Conservation (phyloP, 2,329 filamentous ascomycete species). For the Hypoxylon sp. region DNA sequence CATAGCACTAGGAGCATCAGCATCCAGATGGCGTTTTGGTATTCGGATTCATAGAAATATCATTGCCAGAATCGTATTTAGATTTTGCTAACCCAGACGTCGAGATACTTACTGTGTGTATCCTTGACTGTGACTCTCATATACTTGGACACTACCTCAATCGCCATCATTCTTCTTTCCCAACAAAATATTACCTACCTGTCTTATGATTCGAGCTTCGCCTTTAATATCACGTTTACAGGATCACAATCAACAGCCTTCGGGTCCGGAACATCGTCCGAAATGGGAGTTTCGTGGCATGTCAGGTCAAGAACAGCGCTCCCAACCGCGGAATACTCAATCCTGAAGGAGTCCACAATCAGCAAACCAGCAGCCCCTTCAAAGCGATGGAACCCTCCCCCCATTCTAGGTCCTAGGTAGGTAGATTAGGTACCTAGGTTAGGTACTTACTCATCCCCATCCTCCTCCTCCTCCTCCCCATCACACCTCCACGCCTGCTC, state of each 20-base stretch:
- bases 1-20: conserved; percentile 18
- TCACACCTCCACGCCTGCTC: conserved; percentile 17
- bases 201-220: not conserved
- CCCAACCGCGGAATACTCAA: conserved; percentile 1
- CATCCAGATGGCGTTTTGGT: conserved; percentile 20
- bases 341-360: conserved; percentile 1
- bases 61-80: conserved; percentile 6
- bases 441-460: conserved; percentile 15
- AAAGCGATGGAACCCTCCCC: no score
- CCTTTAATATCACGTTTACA: conserved; percentile 3
- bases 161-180: no score
- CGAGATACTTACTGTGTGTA: no score
- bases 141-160: no score
- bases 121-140: no score
- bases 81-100: not conserved
- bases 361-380: not conserved
- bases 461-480: not conserved
- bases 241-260: conserved; percentile 6
- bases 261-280: not conserved
- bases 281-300: conserved; percentile 3
- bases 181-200: no score
- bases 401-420: no score
- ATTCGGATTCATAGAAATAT: conserved; percentile 22
- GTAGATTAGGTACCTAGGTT: no score
- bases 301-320: conserved; percentile 11